Evolutionary conservation across 768 basidiomycete species (phyloP).

Genomic region (Leccinum sublutescens): DNA sequence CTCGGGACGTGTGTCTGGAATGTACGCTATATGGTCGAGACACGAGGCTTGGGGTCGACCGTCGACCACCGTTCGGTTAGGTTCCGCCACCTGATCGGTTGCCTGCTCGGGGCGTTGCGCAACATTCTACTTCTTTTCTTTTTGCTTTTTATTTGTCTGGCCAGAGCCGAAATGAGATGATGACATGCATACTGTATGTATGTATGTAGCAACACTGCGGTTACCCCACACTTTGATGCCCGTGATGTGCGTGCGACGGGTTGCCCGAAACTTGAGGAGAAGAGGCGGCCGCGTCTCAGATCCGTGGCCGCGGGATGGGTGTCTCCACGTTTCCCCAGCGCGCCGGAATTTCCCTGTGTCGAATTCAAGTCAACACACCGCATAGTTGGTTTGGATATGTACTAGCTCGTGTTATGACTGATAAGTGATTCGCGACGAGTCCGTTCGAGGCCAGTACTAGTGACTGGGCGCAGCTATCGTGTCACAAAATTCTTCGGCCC

Average conservation of each 20-base stretch:
- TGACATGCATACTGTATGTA: background rate
- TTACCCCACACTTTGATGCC: constrained; percentile 23
- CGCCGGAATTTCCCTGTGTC: background rate
- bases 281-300: constrained; percentile 20
- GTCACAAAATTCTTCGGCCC: too few species aligned
- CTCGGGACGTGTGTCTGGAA: constrained; percentile 46
- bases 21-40: background rate
- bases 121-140: background rate
- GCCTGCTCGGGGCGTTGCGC: background rate
- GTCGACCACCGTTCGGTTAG: background rate
- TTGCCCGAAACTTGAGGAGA: background rate
- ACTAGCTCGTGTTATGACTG: background rate
- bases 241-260: background rate
- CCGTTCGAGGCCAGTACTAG: background rate
- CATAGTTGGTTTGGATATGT: background rate
- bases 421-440: background rate
- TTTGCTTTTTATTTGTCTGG: background rate
- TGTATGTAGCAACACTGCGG: background rate
- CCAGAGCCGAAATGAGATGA: constrained; percentile 2
- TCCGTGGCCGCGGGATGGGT: constrained; percentile 9
- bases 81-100: constrained; percentile 8
- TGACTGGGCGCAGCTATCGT: background rate
- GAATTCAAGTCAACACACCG: constrained; percentile 6
- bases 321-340: constrained; percentile 6
- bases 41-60: background rate